phyloP scores from a whole-genome alignment of 2,329 filamentous ascomycete genomes.

The Pseudopyrenochaeta lycopersici region DNA sequence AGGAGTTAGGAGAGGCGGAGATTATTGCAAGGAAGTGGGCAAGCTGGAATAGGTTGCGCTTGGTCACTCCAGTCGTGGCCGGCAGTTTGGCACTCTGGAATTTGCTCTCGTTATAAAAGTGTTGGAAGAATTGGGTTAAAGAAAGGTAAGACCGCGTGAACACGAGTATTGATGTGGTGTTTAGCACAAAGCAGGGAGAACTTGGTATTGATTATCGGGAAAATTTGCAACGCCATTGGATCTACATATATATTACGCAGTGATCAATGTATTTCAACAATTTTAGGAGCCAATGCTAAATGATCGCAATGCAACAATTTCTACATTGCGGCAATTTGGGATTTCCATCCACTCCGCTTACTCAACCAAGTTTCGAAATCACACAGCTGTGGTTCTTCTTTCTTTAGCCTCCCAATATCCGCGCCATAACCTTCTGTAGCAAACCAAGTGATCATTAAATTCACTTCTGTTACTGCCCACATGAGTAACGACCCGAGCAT shows the following conservation, averaged over 20 bases:
- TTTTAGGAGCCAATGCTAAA: too few species aligned
- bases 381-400: constrained; percentile 56
- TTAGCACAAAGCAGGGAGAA: too few species aligned
- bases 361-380: constrained; percentile 60
- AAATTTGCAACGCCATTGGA: too few species aligned
- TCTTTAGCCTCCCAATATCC: constrained; percentile 55
- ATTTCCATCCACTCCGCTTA: constrained; percentile 56
- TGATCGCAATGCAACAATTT: not conserved
- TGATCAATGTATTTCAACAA: too few species aligned
- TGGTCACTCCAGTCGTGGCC: constrained; percentile 47
- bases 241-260: too few species aligned
- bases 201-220: too few species aligned
- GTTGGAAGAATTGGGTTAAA: not conserved
- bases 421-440: constrained; percentile 57
- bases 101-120: constrained; percentile 25
- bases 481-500: constrained; percentile 53
- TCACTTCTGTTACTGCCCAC: constrained; percentile 55
- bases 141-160: not conserved
- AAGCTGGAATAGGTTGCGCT: constrained; percentile 45
- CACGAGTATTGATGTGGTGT: too few species aligned
- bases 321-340: constrained; percentile 21
- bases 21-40: constrained; percentile 47
- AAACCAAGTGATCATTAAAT: constrained; percentile 63
- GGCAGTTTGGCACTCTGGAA: constrained; percentile 46
- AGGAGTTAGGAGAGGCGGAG: constrained; percentile 44